Evolutionary conservation across 345 rosid genomes (phyloP), one percentile per base, ranked within the genome.

Genomic region (Lumnitzera racemosa): DNA sequence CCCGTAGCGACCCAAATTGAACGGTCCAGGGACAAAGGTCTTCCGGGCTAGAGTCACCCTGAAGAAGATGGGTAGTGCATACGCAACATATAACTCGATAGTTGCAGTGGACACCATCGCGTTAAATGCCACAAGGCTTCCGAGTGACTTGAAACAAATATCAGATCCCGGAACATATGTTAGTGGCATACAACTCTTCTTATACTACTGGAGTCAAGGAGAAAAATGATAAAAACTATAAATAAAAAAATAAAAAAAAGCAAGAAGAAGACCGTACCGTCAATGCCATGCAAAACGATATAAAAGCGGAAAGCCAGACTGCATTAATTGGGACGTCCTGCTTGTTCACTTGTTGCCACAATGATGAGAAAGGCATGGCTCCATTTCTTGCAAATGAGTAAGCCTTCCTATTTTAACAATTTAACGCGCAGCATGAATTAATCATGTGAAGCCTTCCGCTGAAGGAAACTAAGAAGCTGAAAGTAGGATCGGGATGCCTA

Each of bases 41-140:
- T 89, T 84, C 53, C 90, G 82, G 5, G 96, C 86, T 67, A 94
- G 66, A 1, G 97, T 87, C 70, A 89, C 96, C 70, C 96, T 68
- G 58, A 94, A 75, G 70, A 90, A 76, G 61, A 86, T 90, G 0
- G 99, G 99, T 10, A 90, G 74, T 27, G 91, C 95, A 55, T 94
- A 94, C 5, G 99, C 99, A 61, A 94, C 88, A 80, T 94, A 94
- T 64, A 89, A 79, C 43, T 96, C 99, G 2, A 89, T 94, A 3
- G 95, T 86, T 58, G 99, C 97, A 56, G 90, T 94, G 25, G 96
- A 94, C 64, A 89, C 97, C 99, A 89, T 94, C 27, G 99, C 97
- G 61, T 89, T 81, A 64, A 94, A 94, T 25, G 99, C 99, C 69
- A 89, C 99, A 31, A 63, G 48, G 68, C 99, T 89, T 70, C 96